Evolutionary conservation across 352 stramenopile species (phyloP).

Genomic region (Pythium angustatum): DNA sequence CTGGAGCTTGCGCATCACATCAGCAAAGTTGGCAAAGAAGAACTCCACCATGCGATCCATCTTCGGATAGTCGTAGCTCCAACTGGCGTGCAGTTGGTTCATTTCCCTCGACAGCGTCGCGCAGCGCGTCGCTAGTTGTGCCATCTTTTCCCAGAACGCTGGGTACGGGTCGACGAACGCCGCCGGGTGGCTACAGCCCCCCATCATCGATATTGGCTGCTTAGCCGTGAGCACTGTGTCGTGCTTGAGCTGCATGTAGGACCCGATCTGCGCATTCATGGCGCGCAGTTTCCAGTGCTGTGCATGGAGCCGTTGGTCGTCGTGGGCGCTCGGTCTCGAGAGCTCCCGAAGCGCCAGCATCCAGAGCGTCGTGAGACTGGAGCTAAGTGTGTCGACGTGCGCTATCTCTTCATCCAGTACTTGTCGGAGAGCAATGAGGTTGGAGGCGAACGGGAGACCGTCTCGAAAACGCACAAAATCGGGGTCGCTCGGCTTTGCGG

Average conservation of each 20-base stretch:
- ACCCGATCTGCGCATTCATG: slow-evolving; percentile 30
- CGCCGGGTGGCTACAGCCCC: slow-evolving; percentile 22
- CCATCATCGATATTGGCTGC: slow-evolving; percentile 22
- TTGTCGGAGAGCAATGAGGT: slow-evolving; percentile 19
- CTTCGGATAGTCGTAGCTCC: not conserved
- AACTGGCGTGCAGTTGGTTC: slow-evolving; percentile 7
- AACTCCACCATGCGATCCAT: not conserved
- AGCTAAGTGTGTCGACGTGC: slow-evolving; percentile 6
- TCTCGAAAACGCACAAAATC: slow-evolving; percentile 25
- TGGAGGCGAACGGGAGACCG: slow-evolving; percentile 26
- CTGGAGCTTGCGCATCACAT: slow-evolving; percentile 14
- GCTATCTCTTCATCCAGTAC: slow-evolving; percentile 10
- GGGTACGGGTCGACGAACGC: slow-evolving; percentile 29
- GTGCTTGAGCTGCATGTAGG: slow-evolving; percentile 26
- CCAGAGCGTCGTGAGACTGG: slow-evolving; percentile 22
- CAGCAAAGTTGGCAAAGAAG: slow-evolving; percentile 23
- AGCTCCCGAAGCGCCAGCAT: slow-evolving; percentile 23
- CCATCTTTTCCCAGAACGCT: slow-evolving; percentile 25
- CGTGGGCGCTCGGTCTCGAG: slow-evolving; percentile 3
- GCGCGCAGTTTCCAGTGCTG: slow-evolving; percentile 13
- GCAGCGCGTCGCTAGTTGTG: slow-evolving; percentile 13
- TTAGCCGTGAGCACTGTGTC: slow-evolving; percentile 32
- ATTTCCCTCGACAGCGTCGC: not conserved
- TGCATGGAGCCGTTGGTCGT: slow-evolving; percentile 7
- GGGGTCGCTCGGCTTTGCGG: not conserved